A percentile compares a stretch with the other conserved stretches of the same genome.
These are phyloP conservation scores for Atractiella rhizophila DNA, from an alignment of 768 basidiomycete species.

Conservation along the genomic window DNA sequence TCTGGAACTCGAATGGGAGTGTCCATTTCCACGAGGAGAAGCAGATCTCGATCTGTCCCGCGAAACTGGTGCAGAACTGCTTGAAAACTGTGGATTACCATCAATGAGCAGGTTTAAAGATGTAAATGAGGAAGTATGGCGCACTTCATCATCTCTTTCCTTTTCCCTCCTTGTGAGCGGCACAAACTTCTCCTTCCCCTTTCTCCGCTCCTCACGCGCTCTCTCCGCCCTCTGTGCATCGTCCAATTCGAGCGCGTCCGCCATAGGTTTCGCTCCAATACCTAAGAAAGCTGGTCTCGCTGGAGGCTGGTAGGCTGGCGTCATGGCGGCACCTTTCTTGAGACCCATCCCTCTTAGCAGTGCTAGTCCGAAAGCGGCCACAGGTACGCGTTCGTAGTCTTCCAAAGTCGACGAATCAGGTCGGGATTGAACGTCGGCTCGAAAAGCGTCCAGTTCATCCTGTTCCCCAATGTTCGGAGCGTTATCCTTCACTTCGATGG, in stretches of 20 bases:
- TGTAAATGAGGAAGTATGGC: too few relatives aligned
- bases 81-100: too few relatives aligned
- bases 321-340: conserved; percentile 30
- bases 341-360: conserved; percentile 71
- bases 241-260: conserved; percentile 35
- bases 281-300: conserved; percentile 67
- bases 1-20: too few relatives aligned
- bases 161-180: conserved; percentile 54
- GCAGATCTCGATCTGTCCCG: too few relatives aligned
- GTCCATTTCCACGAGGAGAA: too few relatives aligned
- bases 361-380: conserved; percentile 78
- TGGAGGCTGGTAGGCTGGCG: conserved; percentile 57
- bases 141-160: too few relatives aligned
- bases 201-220: conserved; percentile 21
- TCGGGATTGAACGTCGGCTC: conserved; percentile 54
- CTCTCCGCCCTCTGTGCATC: conserved; percentile 18
- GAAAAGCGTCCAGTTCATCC: conserved; percentile 54
- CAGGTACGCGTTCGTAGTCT: conserved; percentile 73
- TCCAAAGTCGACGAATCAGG: conserved; percentile 43
- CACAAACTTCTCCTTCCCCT: conserved; percentile 40
- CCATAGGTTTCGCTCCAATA: conserved; percentile 71
- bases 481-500: conserved; percentile 30
- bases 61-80: too few relatives aligned
- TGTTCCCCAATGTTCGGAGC: conserved; percentile 11
- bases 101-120: too few relatives aligned